Conservation (phyloP, 768 basidiomycete genomes). For the Phylloporus sp. region DNA sequence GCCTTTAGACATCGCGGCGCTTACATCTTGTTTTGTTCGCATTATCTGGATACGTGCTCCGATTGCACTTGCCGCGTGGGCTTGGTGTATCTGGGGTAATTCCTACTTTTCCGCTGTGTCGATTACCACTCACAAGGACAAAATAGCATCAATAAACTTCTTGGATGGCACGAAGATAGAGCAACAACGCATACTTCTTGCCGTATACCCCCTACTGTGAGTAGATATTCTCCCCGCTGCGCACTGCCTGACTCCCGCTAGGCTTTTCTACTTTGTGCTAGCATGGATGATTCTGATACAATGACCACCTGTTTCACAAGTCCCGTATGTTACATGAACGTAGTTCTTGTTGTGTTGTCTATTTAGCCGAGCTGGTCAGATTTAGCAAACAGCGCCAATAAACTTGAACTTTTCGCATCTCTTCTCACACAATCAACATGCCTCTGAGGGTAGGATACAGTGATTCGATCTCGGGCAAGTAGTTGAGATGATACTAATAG, state of each 20-base stretch:
- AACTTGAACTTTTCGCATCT: too few species aligned
- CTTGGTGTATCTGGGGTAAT: constrained; percentile 97
- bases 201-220: constrained; percentile 93
- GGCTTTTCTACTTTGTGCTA: constrained; percentile 89
- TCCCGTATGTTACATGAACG: constrained; percentile 10
- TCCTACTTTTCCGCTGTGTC: background rate
- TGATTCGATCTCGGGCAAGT: constrained; percentile 2
- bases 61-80: constrained; percentile 83
- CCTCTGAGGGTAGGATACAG: constrained; percentile 33
- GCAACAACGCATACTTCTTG: constrained; percentile 82
- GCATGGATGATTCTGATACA: constrained; percentile 98
- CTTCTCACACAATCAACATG: constrained; percentile 12
- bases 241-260: constrained; percentile 26
- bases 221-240: constrained; percentile 26
- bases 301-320: constrained; percentile 29
- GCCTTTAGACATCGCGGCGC: constrained; percentile 85
- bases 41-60: constrained; percentile 86
- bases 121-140: background rate
- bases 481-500: constrained; percentile 3
- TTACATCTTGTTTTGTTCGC: constrained; percentile 82
- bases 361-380: background rate
- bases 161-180: constrained; percentile 94
- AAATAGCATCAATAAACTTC: constrained; percentile 86
- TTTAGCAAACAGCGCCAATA: background rate
- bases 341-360: constrained; percentile 3